phyloP scores from a whole-genome alignment of 1,284 basidiomycete species.

The Pseudozyma sp. region DNA sequence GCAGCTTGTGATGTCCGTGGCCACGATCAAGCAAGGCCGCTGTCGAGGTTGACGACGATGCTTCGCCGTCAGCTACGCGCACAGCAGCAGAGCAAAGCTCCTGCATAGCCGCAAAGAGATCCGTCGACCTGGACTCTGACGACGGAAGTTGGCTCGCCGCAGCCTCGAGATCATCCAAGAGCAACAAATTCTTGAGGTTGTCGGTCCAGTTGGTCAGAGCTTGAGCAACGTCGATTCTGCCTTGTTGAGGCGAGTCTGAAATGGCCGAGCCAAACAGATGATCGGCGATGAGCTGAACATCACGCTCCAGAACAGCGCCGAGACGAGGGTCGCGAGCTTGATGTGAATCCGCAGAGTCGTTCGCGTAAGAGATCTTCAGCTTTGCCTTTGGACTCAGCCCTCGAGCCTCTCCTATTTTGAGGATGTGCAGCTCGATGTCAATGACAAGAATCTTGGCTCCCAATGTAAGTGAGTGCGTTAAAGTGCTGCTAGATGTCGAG shows the following conservation, averaged over 20 bases:
- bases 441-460: slow-evolving; percentile 54
- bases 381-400: slow-evolving; percentile 21
- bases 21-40: slow-evolving; percentile 28
- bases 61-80: slow-evolving; percentile 27
- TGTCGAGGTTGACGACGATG: slow-evolving; percentile 2
- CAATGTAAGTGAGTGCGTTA: slow-evolving; percentile 37
- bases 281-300: slow-evolving; percentile 36
- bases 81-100: slow-evolving; percentile 17
- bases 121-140: slow-evolving; percentile 5
- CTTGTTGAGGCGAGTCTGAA: slow-evolving; percentile 7
- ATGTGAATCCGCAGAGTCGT: slow-evolving; percentile 31
- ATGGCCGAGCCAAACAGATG: slow-evolving; percentile 26
- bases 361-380: slow-evolving; percentile 49
- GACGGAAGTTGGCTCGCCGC: slow-evolving; percentile 20
- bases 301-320: slow-evolving; percentile 26
- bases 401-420: neutral
- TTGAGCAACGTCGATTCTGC: slow-evolving; percentile 14
- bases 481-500: neutral
- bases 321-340: slow-evolving; percentile 32
- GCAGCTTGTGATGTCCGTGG: slow-evolving; percentile 34
- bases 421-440: slow-evolving; percentile 37
- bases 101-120: slow-evolving; percentile 48
- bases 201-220: slow-evolving; percentile 25
- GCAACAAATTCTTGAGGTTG: slow-evolving; percentile 37
- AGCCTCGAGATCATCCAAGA: slow-evolving; percentile 32